A percentile compares a stretch with the other conserved stretches of the same genome.
Evolutionary conservation across 164 flowering plant genomes (phyloP).

Genomic region (Aristolochia californica): DNA sequence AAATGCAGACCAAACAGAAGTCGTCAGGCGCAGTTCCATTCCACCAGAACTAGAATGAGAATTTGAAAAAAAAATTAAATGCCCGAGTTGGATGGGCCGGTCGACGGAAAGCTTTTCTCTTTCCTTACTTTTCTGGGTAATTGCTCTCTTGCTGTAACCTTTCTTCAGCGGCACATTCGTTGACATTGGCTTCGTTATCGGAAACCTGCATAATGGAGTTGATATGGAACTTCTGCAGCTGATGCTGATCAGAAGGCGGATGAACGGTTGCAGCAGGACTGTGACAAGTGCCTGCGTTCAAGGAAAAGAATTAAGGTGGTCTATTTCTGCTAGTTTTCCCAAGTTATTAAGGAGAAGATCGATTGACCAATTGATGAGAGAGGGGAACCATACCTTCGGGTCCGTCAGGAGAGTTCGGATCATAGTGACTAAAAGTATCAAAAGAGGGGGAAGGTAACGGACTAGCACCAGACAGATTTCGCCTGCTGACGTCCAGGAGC

Average conservation of each 20-base stretch:
- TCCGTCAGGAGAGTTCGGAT: slow-evolving; percentile 23
- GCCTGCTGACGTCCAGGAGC: slow-evolving; percentile 54
- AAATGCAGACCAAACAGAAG: not conserved
- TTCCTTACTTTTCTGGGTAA: slow-evolving; percentile 41
- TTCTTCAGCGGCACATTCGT: slow-evolving; percentile 16
- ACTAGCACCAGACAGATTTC: slow-evolving; percentile 2
- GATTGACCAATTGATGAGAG: too few species aligned
- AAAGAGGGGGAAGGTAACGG: not conserved
- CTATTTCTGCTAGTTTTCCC: too few species aligned
- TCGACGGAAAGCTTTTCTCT: not conserved
- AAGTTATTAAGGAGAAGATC: too few species aligned
- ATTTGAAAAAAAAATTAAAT: not conserved
- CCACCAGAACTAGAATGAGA: not conserved
- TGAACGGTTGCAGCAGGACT: slow-evolving; percentile 15
- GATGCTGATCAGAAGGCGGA: slow-evolving; percentile 16
- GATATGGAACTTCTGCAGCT: slow-evolving; percentile 6
- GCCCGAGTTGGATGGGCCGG: not conserved
- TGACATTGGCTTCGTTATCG: slow-evolving; percentile 9
- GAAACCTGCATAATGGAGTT: not conserved
- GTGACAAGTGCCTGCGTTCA: slow-evolving; percentile 16
- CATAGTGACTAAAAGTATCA: slow-evolving; percentile 19
- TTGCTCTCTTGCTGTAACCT: slow-evolving; percentile 25
- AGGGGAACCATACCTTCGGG: too few species aligned
- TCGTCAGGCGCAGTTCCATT: too few species aligned
- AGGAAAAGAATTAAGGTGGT: too few species aligned